Conservation (phyloP, 2,329 filamentous ascomycete genomes). For the Exophiala phaeomuriformis region DNA sequence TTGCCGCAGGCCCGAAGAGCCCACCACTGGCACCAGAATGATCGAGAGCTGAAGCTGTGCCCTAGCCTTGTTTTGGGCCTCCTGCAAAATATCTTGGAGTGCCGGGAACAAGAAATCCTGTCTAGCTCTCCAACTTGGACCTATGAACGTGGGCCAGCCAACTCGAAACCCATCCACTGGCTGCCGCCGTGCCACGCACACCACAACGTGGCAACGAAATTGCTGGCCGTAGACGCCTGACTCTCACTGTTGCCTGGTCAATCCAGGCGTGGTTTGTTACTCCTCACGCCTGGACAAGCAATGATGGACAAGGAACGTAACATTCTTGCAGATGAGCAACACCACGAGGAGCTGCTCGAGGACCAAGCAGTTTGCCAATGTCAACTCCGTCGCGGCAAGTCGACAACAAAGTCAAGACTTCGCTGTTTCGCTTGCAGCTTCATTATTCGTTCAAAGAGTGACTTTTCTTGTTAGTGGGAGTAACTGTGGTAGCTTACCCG, state of each 20-base stretch:
- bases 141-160: constrained; percentile 3
- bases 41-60: constrained; percentile 8
- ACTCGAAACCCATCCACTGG: neutral
- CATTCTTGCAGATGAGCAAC: too few species aligned
- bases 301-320: neutral
- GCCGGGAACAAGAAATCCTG: constrained; percentile 12
- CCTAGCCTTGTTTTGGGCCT: constrained; percentile 19
- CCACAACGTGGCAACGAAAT: constrained; percentile 9
- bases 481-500: too few species aligned
- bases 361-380: too few species aligned
- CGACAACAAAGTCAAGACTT: too few species aligned
- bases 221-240: neutral
- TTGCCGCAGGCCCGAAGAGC: constrained; percentile 3
- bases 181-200: neutral
- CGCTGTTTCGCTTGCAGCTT: neutral
- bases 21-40: neutral
- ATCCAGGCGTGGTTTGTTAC: neutral
- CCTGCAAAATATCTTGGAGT: neutral
- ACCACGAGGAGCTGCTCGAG: too few species aligned
- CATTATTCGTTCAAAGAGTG: neutral
- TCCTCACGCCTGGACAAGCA: neutral
- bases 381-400: too few species aligned
- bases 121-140: neutral
- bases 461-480: neutral
- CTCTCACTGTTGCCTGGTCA: neutral